A percentile compares a stretch with the other conserved stretches of the same genome.
phyloP scores from a whole-genome alignment of 345 rosid species.

The Limnanthes douglasii region DNA sequence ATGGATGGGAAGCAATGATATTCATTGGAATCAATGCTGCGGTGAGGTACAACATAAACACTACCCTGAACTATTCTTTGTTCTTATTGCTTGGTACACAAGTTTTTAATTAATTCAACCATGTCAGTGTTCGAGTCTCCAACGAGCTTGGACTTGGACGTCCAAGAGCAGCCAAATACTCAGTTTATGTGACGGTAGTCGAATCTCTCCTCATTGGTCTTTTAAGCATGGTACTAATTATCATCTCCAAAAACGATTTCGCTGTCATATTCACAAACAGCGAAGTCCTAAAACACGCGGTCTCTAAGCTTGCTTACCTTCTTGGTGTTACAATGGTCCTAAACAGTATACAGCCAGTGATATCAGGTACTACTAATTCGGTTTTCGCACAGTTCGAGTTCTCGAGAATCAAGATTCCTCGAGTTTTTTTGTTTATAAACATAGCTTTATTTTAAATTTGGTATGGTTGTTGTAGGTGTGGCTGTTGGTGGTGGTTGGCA shows the following conservation, averaged over 20 bases:
- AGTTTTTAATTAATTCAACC: too few species aligned
- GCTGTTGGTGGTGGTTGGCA: constrained; percentile 93
- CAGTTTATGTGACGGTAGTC: constrained; percentile 33
- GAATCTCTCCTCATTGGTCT: constrained; percentile 54
- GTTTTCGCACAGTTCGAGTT: too few species aligned
- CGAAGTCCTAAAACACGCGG: constrained; percentile 29
- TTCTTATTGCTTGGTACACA: neutral
- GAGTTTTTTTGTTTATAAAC: neutral
- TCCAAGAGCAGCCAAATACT: constrained; percentile 69
- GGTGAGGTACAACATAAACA: constrained; percentile 22
- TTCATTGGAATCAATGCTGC: constrained; percentile 74
- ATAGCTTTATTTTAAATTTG: neutral
- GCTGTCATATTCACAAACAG: constrained; percentile 52
- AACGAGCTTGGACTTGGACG: constrained; percentile 67
- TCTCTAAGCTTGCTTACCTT: constrained; percentile 41
- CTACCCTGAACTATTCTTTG: neutral
- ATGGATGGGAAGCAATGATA: constrained; percentile 65
- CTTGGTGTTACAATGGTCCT: constrained; percentile 75
- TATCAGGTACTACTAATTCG: constrained; percentile 65
- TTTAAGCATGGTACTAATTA: constrained; percentile 35
- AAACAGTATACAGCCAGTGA: constrained; percentile 75
- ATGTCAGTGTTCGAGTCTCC: constrained; percentile 54
- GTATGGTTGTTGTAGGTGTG: constrained; percentile 30
- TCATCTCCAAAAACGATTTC: constrained; percentile 36
- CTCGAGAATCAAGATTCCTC: too few species aligned